Evolutionary conservation across 2,329 filamentous ascomycete genomes (phyloP).

Genomic region (Metarhizium rileyi): DNA sequence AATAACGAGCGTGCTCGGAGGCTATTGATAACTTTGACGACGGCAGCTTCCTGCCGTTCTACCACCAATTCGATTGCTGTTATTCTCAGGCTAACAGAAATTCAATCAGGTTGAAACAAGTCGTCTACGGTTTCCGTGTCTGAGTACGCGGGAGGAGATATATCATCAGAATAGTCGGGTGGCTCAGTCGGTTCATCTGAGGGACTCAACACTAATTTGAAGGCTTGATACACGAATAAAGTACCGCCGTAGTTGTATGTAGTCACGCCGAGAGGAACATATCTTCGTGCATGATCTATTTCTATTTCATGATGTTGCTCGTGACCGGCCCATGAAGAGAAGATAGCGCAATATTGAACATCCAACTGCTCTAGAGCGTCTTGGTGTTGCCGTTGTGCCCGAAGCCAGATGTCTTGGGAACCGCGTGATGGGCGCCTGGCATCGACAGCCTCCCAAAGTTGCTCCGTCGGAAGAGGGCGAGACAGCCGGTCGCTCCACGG

Average conservation of each 20-base stretch:
- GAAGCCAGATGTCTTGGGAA: background rate
- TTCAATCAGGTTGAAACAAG: background rate
- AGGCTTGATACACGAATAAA: no score
- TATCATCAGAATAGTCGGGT: no score
- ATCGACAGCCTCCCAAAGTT: background rate
- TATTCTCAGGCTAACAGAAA: background rate
- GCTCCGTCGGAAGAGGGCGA: background rate
- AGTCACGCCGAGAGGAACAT: background rate
- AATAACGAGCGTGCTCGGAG: no score
- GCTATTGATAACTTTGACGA: background rate
- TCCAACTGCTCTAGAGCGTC: background rate
- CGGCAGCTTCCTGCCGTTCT: no score
- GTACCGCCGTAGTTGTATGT: background rate
- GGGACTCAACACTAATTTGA: no score
- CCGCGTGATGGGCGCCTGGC: background rate
- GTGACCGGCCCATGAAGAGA: background rate
- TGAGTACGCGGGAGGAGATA: no score
- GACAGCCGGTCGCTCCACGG: background rate
- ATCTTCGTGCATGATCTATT: background rate
- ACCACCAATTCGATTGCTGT: background rate
- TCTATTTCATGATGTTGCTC: background rate
- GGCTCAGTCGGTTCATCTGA: no score
- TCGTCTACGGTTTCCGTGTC: no score
- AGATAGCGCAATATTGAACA: background rate
- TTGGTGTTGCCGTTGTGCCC: background rate